These are phyloP conservation scores for Ophiostoma sp. DNA, from an alignment of 2,329 filamentous ascomycete genomes.

Conservation along the genomic window DNA sequence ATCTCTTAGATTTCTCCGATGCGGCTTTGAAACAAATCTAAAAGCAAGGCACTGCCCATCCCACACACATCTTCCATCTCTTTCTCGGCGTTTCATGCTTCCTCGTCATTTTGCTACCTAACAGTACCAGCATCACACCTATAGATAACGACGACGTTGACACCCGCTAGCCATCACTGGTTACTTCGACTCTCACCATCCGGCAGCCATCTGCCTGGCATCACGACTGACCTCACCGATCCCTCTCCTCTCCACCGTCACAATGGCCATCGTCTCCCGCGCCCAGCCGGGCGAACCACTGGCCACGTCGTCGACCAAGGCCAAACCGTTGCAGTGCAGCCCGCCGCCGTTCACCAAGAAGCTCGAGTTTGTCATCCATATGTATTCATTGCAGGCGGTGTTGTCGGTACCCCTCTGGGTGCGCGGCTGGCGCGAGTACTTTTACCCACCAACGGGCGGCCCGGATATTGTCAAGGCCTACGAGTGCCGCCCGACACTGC, in stretches of 20 bases:
- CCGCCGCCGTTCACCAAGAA: conserved; percentile 32
- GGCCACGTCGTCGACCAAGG: neutral
- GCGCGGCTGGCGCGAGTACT: conserved; percentile 35
- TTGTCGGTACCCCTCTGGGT: conserved; percentile 31
- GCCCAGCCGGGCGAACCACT: conserved; percentile 17
- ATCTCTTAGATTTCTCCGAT: neutral
- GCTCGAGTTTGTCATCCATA: conserved; percentile 31
- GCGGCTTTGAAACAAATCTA: neutral
- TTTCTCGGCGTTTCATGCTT: neutral
- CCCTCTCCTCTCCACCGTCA: neutral
- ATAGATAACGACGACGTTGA: neutral
- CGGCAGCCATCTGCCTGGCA: neutral
- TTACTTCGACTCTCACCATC: neutral
- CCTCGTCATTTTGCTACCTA: neutral
- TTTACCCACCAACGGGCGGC: conserved; percentile 32
- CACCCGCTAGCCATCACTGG: neutral
- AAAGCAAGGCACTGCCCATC: neutral
- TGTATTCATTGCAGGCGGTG: conserved; percentile 35
- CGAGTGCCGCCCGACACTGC: conserved; percentile 37
- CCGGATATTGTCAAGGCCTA: conserved; percentile 42
- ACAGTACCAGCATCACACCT: neutral
- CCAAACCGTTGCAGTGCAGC: conserved; percentile 19
- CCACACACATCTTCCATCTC: neutral
- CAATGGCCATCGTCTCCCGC: conserved; percentile 21
- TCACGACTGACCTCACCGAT: neutral